Evolutionary conservation across 2,329 filamentous ascomycete species (phyloP), one percentile per base, ranked within the genome.

Genomic region (Coniella vitis): DNA sequence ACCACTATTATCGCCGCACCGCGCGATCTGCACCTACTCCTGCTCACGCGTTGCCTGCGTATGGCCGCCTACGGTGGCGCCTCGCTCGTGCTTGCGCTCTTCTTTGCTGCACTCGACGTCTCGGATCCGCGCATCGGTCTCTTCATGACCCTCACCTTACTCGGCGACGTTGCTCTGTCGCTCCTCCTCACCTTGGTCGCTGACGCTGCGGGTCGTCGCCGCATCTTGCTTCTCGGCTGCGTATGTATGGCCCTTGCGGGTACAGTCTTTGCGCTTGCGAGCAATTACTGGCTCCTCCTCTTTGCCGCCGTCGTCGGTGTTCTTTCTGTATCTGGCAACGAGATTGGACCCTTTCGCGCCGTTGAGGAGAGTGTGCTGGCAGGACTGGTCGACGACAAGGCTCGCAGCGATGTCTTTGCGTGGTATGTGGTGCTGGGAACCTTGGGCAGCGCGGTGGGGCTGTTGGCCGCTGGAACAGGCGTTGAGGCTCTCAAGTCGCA

Each of bases 131-230:
- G 65, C 29, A 77, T 79, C 51, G 81, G 81, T 3, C 63, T 83
- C 1, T 84, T 84, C 64, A 84, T 84, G 80, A 83, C 79, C 0
- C 60, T 83, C 54, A 85, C 81, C 0, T 63, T 84, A 14, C 65
- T 71, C 13, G 81, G 81, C 21, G 81, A 84, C 60, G 71, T 77
- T 4, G 58, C 69, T 37, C 75, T 84, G 53, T 82, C 79, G 57
- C 74, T 83, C 49, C 34, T 78, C 19, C 68, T 84, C 40, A 81
- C 80, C 0, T 58, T 79, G 5, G 68, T 81, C 52, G 78, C 81
- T 48, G 81, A 84, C 63, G 66, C 65, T 0, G 57, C 81, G 44
- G 81, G 81, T 3, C 70, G 80, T 21, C 70, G 72, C 44, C 66
- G 65, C 5, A 70, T 79, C n/a, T 66, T 84, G 4, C 67, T 71